Percentiles rank a stretch among this genome's conserved stretches.
Conservation (phyloP, 495 filamentous ascomycete species). For the Daldinia childiae region DNA sequence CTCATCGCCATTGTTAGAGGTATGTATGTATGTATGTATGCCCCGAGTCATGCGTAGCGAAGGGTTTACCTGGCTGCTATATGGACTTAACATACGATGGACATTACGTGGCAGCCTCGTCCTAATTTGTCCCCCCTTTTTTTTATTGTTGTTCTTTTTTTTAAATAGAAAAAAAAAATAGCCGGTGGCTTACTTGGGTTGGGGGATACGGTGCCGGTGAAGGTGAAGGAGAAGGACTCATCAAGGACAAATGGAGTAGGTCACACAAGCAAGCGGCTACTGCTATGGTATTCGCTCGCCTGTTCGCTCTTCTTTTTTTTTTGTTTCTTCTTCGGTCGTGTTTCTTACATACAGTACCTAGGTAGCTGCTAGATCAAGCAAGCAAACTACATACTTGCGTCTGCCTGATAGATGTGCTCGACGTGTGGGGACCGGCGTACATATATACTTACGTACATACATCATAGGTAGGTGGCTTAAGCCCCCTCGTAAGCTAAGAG, state of each 20-base stretch:
- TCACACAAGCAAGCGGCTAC: constrained; percentile 29
- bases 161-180: no score
- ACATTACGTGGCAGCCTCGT: constrained; percentile 17
- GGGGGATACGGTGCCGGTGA: constrained; percentile 21
- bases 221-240: neutral
- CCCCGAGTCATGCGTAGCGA: neutral
- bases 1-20: no score
- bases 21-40: no score
- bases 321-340: neutral
- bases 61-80: no score
- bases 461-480: neutral
- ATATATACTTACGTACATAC: neutral
- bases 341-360: no score
- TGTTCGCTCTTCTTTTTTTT: neutral
- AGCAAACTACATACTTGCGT: no score
- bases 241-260: constrained; percentile 31
- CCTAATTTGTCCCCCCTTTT: neutral
- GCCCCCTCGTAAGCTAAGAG: constrained; percentile 2
- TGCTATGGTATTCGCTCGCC: neutral
- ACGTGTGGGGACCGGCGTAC: neutral
- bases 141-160: no score
- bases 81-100: neutral
- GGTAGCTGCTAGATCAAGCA: no score
- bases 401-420: neutral
- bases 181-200: neutral